phyloP scores from a whole-genome alignment of 805 yeast genomes.

The Tanozyma kutaoensis region DNA sequence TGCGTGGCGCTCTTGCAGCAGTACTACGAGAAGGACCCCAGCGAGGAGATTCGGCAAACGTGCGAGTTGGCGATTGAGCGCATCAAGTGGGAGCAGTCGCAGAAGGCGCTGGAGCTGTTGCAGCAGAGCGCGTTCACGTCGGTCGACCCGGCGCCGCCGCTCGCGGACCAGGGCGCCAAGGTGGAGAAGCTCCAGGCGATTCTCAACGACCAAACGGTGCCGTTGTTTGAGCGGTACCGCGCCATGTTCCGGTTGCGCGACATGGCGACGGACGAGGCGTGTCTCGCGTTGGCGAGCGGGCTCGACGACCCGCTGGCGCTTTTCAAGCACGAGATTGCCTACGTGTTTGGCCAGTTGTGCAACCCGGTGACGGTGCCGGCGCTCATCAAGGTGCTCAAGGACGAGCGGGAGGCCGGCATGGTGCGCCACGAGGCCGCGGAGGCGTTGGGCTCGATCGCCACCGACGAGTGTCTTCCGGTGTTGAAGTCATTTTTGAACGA shows the following conservation, averaged over 20 bases:
- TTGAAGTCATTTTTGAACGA: slow-evolving; percentile 70
- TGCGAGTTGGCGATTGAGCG: slow-evolving; percentile 95
- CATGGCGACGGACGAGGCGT: slow-evolving; percentile 86
- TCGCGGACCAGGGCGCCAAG: slow-evolving; percentile 37
- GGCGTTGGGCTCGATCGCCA: slow-evolving; percentile 93
- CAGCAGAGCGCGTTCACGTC: slow-evolving; percentile 72
- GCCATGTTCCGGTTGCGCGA: slow-evolving; percentile 98
- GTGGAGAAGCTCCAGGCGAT: slow-evolving; percentile 52
- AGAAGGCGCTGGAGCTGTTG: slow-evolving; percentile 49
- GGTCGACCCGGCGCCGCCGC: slow-evolving; percentile 97
- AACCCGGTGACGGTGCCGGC: slow-evolving; percentile 88
- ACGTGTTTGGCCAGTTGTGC: slow-evolving; percentile 94
- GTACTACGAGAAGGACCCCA: slow-evolving; percentile 61
- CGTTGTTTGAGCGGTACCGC: slow-evolving; percentile 89
- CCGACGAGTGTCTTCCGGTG: slow-evolving; percentile 88
- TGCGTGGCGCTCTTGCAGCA: slow-evolving; percentile 55
- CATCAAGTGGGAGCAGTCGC: slow-evolving; percentile 83
- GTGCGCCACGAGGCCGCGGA: slow-evolving; percentile 99
- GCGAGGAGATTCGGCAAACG: slow-evolving; percentile 86
- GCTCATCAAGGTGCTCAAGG: slow-evolving; percentile 66
- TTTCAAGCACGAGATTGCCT: slow-evolving; percentile 95
- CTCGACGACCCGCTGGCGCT: slow-evolving; percentile 84
- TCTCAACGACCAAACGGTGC: slow-evolving; percentile 62
- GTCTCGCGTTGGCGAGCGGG: slow-evolving; percentile 82
- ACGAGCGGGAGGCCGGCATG: slow-evolving; percentile 85